Evolutionary conservation across 495 filamentous ascomycete species (phyloP).

Genomic region (Penicillium antarcticum): DNA sequence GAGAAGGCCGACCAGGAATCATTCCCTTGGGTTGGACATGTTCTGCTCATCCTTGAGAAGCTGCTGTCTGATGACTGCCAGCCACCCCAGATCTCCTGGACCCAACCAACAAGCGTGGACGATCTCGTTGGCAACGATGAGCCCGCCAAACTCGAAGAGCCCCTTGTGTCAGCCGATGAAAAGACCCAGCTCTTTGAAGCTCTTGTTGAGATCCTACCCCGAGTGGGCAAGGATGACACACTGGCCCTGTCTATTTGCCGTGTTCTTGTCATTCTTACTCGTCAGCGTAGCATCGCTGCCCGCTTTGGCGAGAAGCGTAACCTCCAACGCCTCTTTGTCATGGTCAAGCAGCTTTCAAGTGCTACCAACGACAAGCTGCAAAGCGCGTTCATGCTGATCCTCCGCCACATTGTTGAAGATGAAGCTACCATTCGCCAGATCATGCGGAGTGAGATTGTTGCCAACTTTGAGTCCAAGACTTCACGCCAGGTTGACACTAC

Average conservation of each 20-base stretch:
- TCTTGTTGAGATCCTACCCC: constrained; percentile 77
- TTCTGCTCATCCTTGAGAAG: constrained; percentile 86
- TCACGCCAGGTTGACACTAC: constrained; percentile 64
- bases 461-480: constrained; percentile 64
- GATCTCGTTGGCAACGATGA: constrained; percentile 46
- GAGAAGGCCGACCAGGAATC: constrained; percentile 66
- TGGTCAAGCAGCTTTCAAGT: constrained; percentile 86
- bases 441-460: constrained; percentile 86
- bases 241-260: constrained; percentile 81
- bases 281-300: constrained; percentile 69
- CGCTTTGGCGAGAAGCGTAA: constrained; percentile 82
- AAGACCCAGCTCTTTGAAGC: constrained; percentile 68
- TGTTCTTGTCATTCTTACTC: constrained; percentile 86
- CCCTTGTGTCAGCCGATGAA: constrained; percentile 62
- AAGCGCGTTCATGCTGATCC: constrained; percentile 77
- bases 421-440: constrained; percentile 85
- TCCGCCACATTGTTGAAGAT: constrained; percentile 93
- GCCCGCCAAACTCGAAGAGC: constrained; percentile 55
- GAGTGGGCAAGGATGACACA: constrained; percentile 80
- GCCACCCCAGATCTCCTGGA: constrained; percentile 72
- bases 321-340: constrained; percentile 85
- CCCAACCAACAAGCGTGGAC: constrained; percentile 52
- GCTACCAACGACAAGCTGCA: constrained; percentile 71
- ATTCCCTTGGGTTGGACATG: constrained; percentile 87
- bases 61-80: constrained; percentile 83